phyloP scores from a whole-genome alignment of 306 rosid genomes.

The Hippophae rhamnoides region DNA sequence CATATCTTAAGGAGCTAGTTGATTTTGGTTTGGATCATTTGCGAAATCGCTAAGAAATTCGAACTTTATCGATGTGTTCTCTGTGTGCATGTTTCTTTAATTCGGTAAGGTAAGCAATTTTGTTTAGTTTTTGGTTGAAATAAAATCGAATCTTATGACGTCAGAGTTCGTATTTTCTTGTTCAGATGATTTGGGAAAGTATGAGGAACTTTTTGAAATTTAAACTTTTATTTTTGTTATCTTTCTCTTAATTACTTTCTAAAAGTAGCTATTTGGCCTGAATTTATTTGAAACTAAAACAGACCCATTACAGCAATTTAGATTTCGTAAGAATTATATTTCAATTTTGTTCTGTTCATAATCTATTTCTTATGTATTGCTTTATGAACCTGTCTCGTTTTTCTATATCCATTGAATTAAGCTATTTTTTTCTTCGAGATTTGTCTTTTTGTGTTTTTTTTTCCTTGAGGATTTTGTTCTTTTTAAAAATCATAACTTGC shows the following conservation, averaged over 20 bases:
- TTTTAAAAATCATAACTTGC: too few species aligned
- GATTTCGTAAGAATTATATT: neutral
- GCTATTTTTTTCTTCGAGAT: too few species aligned
- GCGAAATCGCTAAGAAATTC: neutral
- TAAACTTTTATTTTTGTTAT: neutral
- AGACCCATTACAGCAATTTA: neutral
- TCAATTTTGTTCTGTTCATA: neutral
- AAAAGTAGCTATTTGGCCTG: neutral
- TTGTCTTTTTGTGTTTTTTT: too few species aligned
- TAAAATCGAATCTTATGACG: neutral
- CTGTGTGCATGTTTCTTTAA: conserved; percentile 13
- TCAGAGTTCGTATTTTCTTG: neutral
- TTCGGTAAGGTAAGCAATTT: conserved; percentile 36
- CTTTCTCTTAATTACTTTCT: neutral
- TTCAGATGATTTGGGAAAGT: neutral
- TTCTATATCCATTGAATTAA: too few species aligned
- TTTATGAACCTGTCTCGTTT: too few species aligned
- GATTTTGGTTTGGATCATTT: conserved; percentile 2
- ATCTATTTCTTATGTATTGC: neutral
- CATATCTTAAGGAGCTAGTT: neutral
- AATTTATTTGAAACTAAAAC: neutral
- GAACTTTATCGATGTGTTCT: conserved; percentile 3
- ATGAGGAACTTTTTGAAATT: neutral
- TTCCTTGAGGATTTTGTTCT: too few species aligned
- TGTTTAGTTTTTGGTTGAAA: conserved; percentile 5